These are phyloP conservation scores for Talaromyces pinophilus DNA, from an alignment of 2,329 filamentous ascomycete genomes.

Conservation along the genomic window DNA sequence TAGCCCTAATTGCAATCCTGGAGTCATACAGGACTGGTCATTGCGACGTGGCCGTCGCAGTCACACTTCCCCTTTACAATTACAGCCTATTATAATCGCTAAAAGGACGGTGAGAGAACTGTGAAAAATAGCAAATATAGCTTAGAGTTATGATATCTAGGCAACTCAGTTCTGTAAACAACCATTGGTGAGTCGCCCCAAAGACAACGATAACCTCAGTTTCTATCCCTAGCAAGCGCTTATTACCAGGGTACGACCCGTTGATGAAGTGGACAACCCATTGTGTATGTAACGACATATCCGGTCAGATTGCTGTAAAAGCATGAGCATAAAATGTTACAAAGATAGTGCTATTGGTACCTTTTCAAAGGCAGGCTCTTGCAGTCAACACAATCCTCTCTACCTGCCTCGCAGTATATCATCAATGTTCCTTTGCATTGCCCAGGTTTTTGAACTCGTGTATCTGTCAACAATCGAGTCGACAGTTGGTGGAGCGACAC, in stretches of 20 bases:
- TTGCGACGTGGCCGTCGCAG: constrained; percentile 15
- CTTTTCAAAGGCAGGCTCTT: neutral
- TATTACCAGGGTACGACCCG: neutral
- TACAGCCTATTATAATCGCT: neutral
- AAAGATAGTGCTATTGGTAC: neutral
- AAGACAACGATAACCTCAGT: neutral
- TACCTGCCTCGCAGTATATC: neutral
- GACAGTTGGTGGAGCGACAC: no score
- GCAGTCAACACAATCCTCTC: neutral
- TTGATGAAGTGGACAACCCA: neutral
- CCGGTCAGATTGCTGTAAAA: neutral
- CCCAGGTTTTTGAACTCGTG: neutral
- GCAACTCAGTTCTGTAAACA: constrained; percentile 5
- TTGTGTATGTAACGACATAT: neutral
- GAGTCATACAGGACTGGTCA: constrained; percentile 2
- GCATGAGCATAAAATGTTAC: neutral
- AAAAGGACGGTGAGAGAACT: constrained; percentile 8
- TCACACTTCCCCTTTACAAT: neutral
- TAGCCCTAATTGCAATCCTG: constrained; percentile 15
- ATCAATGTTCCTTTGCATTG: no score
- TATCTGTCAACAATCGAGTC: neutral
- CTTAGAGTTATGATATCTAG: constrained; percentile 4
- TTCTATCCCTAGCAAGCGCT: neutral
- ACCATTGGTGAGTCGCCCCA: neutral
- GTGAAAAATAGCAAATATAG: neutral